Percentiles rank a stretch among this genome's conserved stretches.
phyloP scores from a whole-genome alignment of 1,284 basidiomycete species.

The Sporisorium exsertum region DNA sequence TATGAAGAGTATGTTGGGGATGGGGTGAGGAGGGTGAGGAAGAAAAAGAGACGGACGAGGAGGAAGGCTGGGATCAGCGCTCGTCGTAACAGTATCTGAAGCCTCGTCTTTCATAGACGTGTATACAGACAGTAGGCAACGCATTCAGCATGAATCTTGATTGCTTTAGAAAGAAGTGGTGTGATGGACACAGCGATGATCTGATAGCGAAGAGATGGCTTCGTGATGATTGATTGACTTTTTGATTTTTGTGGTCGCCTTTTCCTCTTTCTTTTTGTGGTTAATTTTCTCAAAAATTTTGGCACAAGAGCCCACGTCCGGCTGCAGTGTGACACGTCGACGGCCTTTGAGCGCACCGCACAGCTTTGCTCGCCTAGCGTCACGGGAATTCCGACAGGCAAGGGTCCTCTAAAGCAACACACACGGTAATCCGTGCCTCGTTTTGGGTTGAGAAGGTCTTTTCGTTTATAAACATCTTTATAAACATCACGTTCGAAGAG shows the following conservation, averaged over 20 bases:
- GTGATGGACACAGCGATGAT: not conserved
- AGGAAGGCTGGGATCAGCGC: slow-evolving; percentile 50
- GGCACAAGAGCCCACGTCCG: not conserved
- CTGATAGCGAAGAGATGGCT: not conserved
- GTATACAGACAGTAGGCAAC: not conserved
- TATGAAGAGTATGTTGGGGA: slow-evolving; percentile 18
- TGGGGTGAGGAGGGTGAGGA: slow-evolving; percentile 9
- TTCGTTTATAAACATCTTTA: not conserved
- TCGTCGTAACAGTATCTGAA: slow-evolving; percentile 51
- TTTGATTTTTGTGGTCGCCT: not conserved
- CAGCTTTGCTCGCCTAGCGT: no score
- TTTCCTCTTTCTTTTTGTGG: not conserved
- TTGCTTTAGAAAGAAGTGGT: not conserved
- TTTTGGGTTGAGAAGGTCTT: not conserved
- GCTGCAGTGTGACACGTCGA: not conserved
- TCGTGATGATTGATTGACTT: not conserved
- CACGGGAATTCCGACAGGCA: not conserved
- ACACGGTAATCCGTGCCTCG: not conserved
- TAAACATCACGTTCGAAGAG: no score
- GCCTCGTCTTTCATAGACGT: not conserved
- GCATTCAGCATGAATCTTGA: not conserved
- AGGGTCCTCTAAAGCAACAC: not conserved
- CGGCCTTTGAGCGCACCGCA: not conserved
- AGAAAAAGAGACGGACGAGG: slow-evolving; percentile 16
- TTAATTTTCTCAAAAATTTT: no score